Evolutionary conservation across 225 moss, liverwort and hornwort species (phyloP).

Genomic region (Pseudoscleropodium purum): DNA sequence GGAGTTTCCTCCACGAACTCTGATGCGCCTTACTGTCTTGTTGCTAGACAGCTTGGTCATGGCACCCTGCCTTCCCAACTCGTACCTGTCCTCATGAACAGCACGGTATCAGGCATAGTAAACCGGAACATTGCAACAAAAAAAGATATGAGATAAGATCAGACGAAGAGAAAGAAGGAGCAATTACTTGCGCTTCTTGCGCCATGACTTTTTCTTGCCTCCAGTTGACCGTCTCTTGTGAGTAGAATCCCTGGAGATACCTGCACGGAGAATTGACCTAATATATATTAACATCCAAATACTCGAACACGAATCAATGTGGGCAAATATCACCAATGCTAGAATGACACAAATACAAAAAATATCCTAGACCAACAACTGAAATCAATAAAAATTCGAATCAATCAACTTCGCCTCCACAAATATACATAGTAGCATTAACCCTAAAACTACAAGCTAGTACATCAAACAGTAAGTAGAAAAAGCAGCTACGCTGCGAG

Average conservation of each 20-base stretch:
- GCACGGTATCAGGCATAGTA: background rate
- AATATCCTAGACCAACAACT: too few species aligned
- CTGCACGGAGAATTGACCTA: slow-evolving; percentile 11
- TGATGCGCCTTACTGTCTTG: slow-evolving; percentile 69
- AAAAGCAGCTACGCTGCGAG: background rate
- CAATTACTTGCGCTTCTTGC: slow-evolving; percentile 13
- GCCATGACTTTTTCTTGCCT: background rate
- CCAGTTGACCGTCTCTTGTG: slow-evolving; percentile 48
- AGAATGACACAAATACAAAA: background rate
- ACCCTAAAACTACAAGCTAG: background rate
- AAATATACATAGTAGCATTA: background rate
- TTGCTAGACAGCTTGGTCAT: slow-evolving; percentile 96
- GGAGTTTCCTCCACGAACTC: slow-evolving; percentile 68
- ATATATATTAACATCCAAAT: background rate
- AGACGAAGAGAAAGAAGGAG: background rate
- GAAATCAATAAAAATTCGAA: background rate
- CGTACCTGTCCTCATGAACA: slow-evolving; percentile 39
- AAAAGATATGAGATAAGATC: background rate
- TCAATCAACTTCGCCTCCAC: background rate
- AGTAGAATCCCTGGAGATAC: slow-evolving; percentile 94
- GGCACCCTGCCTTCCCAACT: slow-evolving; percentile 83
- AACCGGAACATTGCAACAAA: background rate
- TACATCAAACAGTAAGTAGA: too few species aligned
- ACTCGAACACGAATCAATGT: background rate
- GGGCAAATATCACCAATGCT: background rate